These are phyloP conservation scores for Monosporascus sp. DNA, from an alignment of 2,329 filamentous ascomycete genomes.

Conservation along the genomic window DNA sequence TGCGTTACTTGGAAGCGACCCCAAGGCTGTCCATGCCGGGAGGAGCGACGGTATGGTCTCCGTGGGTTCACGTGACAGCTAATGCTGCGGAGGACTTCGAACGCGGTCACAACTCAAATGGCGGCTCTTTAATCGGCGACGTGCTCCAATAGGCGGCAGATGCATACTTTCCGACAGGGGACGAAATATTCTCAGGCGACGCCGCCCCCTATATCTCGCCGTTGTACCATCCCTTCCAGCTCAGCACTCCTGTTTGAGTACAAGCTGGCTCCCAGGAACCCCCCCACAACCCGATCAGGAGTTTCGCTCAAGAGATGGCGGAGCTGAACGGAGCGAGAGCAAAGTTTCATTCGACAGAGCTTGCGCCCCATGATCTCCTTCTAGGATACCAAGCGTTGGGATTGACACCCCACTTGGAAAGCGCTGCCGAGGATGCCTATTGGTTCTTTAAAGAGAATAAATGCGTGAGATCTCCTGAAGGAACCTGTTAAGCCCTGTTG, in stretches of 20 bases:
- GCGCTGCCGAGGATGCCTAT: neutral
- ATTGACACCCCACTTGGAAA: neutral
- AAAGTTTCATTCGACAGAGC: conserved; percentile 1
- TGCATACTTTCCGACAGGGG: conserved; percentile 4
- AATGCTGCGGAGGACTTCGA: conserved; percentile 6
- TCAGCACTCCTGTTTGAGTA: conserved; percentile 5
- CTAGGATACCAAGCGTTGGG: conserved; percentile 1
- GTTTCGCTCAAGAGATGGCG: conserved; percentile 9
- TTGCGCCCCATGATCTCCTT: conserved; percentile 5
- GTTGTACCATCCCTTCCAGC: conserved; percentile 7
- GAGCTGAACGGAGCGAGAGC: conserved; percentile 3
- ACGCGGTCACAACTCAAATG: too few species aligned
- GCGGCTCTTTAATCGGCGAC: too few species aligned
- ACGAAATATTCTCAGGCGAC: neutral
- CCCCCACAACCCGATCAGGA: neutral
- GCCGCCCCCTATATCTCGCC: conserved; percentile 5
- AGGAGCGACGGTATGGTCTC: conserved; percentile 11
- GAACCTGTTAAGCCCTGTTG: too few species aligned
- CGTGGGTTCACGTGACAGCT: conserved; percentile 11
- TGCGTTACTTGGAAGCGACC: conserved; percentile 7
- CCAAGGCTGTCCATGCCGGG: conserved; percentile 4
- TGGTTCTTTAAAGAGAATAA: neutral
- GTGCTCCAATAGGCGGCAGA: conserved; percentile 9
- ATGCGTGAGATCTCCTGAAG: too few species aligned
- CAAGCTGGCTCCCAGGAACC: conserved; percentile 4